Evolutionary conservation across 768 basidiomycete species (phyloP).

Genomic region (Hysterangium stoloniferum): DNA sequence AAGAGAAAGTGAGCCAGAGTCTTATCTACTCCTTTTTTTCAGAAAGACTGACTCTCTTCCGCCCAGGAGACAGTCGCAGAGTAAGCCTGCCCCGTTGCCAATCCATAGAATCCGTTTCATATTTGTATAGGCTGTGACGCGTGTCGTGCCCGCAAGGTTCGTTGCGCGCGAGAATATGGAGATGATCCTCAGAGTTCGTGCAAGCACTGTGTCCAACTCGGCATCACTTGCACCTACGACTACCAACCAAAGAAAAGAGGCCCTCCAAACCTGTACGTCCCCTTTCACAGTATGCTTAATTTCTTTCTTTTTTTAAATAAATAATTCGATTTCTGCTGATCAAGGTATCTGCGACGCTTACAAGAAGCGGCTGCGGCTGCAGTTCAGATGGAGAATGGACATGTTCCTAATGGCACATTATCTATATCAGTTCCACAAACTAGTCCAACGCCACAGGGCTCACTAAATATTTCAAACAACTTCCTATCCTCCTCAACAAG

Average conservation of each 20-base stretch:
- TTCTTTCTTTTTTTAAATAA: background rate
- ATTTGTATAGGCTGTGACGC: slow-evolving; percentile 66
- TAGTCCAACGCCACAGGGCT: slow-evolving; percentile 1
- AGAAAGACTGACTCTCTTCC: slow-evolving; percentile 26
- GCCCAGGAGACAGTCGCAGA: slow-evolving; percentile 76
- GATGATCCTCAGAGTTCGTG: slow-evolving; percentile 72
- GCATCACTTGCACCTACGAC: slow-evolving; percentile 82
- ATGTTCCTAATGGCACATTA: slow-evolving; percentile 24
- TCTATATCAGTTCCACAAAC: slow-evolving; percentile 7
- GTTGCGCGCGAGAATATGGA: slow-evolving; percentile 72
- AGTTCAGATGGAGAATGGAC: slow-evolving; percentile 34
- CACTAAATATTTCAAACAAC: background rate
- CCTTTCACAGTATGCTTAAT: slow-evolving; percentile 13
- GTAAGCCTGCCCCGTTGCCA: slow-evolving; percentile 35
- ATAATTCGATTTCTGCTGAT: background rate
- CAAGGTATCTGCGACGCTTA: slow-evolving; percentile 68
- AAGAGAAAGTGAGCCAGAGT: slow-evolving; percentile 63
- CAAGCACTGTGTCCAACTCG: slow-evolving; percentile 80
- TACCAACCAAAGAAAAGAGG: slow-evolving; percentile 93
- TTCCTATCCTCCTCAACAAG: slow-evolving; percentile 3
- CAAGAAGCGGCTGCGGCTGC: slow-evolving; percentile 64
- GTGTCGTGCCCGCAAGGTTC: slow-evolving; percentile 79
- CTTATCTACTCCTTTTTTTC: slow-evolving; percentile 18
- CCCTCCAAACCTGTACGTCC: slow-evolving; percentile 77
- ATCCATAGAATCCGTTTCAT: slow-evolving; percentile 15